Conservation (phyloP, 2,329 filamentous ascomycete genomes). For the Raffaelea deltoideospora region DNA sequence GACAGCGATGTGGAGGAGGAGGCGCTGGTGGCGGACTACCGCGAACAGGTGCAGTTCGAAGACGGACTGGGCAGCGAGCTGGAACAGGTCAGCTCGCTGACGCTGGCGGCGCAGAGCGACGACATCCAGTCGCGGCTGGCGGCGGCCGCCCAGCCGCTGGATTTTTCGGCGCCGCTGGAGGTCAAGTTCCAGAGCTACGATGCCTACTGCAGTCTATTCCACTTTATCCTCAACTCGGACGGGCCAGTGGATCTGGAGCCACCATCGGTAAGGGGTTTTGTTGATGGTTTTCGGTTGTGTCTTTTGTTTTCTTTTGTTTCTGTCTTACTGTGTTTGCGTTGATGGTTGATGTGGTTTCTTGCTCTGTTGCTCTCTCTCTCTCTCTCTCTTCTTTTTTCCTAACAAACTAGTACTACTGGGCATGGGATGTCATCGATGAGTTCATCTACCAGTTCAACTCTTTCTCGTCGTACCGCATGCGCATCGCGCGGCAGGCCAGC, state of each 20-base stretch:
- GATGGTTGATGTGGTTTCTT: no score
- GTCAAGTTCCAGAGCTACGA: conserved; percentile 98
- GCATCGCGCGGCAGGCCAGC: conserved; percentile 65
- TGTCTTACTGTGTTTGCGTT: no score
- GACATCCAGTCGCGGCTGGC: conserved; percentile 87
- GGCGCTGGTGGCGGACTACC: conserved; percentile 87
- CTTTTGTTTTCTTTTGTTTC: conserved; percentile 1
- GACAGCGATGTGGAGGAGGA: conserved; percentile 96
- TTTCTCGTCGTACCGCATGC: conserved; percentile 92
- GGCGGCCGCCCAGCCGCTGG: conserved; percentile 83
- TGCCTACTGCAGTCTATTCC: conserved; percentile 97
- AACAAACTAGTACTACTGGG: conserved; percentile 79
- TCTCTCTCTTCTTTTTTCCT: conserved; percentile 8
- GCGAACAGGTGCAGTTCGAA: conserved; percentile 89
- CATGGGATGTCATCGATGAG: conserved; percentile 99
- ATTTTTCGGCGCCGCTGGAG: conserved; percentile 90
- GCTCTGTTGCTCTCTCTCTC: conserved; percentile 1
- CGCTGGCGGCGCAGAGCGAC: conserved; percentile 60
- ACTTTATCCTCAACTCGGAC: conserved; percentile 98
- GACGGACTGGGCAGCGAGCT: conserved; percentile 72
- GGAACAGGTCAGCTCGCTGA: conserved; percentile 56
- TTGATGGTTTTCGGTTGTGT: not conserved
- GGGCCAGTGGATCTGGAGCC: conserved; percentile 96
- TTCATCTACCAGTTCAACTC: conserved; percentile 99
- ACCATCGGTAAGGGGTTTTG: conserved; percentile 50